phyloP scores from a whole-genome alignment of 768 basidiomycete species.

The Suillus weaverae region DNA sequence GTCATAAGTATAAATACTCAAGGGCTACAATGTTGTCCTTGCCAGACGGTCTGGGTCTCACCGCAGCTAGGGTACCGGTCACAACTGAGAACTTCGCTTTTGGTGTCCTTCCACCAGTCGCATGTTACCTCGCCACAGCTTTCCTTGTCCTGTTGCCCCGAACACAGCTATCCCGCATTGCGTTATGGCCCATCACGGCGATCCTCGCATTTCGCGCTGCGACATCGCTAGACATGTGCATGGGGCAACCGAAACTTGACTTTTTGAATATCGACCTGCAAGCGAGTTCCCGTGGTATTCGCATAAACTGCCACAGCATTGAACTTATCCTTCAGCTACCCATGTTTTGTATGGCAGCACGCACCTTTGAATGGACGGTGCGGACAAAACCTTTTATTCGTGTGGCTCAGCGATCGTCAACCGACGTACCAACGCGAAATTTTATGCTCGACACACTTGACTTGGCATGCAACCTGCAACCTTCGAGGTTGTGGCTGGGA shows the following conservation, averaged over 20 bases:
- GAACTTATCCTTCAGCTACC: slow-evolving; percentile 8
- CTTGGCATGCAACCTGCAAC: slow-evolving; percentile 46
- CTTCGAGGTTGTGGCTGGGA: slow-evolving; percentile 62
- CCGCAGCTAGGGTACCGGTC: slow-evolving; percentile 23
- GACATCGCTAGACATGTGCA: slow-evolving; percentile 9
- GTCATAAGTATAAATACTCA: too few relatives aligned
- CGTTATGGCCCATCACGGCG: slow-evolving; percentile 45
- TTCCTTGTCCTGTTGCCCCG: slow-evolving; percentile 47
- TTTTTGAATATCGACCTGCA: slow-evolving; percentile 12
- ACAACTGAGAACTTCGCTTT: slow-evolving; percentile 33
- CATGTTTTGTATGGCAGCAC: slow-evolving; percentile 12
- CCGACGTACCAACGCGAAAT: neutral
- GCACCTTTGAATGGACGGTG: slow-evolving; percentile 18
- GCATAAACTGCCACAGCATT: neutral
- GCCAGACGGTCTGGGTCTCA: slow-evolving; percentile 9
- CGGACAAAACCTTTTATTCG: slow-evolving; percentile 16
- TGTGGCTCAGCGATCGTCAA: slow-evolving; percentile 4
- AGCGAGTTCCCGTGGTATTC: slow-evolving; percentile 7
- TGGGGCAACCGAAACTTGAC: neutral
- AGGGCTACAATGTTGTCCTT: neutral
- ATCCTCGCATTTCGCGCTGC: slow-evolving; percentile 43
- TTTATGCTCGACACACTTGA: slow-evolving; percentile 44
- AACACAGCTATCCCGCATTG: slow-evolving; percentile 45
- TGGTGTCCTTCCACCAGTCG: slow-evolving; percentile 36
- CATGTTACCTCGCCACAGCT: slow-evolving; percentile 49